Percentiles rank a stretch among this genome's conserved stretches.
phyloP scores from a whole-genome alignment of 371 early-diverging fungal genomes.

The Dinochytrium kinnereticum region DNA sequence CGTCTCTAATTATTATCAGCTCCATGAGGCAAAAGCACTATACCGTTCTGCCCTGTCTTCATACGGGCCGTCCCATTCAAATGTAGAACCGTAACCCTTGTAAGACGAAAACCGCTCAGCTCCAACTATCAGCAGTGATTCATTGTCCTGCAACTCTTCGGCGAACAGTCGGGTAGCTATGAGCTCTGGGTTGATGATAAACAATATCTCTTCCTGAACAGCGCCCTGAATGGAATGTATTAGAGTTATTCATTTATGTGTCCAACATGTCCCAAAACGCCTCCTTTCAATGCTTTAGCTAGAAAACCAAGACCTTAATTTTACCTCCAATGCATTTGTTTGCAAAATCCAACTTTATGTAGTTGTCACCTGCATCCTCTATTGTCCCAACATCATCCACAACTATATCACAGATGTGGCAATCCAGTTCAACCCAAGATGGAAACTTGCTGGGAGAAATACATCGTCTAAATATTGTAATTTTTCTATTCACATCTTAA shows the following conservation, averaged over 20 bases:
- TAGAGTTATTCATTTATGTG: not conserved
- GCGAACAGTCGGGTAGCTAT: conserved; percentile 57
- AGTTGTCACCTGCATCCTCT: conserved; percentile 47
- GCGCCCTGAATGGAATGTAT: conserved; percentile 47
- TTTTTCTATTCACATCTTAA: conserved; percentile 49
- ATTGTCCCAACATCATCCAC: conserved; percentile 40
- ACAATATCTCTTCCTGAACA: conserved; percentile 67
- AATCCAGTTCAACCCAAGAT: conserved; percentile 29
- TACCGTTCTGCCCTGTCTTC: conserved; percentile 41
- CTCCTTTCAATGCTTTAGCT: conserved; percentile 24
- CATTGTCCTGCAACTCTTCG: conserved; percentile 54
- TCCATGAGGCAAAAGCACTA: not conserved
- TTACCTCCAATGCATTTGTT: conserved; percentile 61
- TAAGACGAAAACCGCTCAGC: conserved; percentile 57
- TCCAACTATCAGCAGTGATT: conserved; percentile 58
- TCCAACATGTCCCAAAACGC: conserved; percentile 30
- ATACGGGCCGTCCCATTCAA: conserved; percentile 51
- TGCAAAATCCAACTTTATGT: conserved; percentile 60
- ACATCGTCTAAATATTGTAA: conserved; percentile 55
- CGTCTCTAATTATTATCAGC: conserved; percentile 31
- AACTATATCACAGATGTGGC: conserved; percentile 18
- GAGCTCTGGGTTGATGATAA: conserved; percentile 62
- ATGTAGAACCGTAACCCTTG: conserved; percentile 57
- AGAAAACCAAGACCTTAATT: not conserved
- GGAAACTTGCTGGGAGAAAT: conserved; percentile 39